phyloP scores from a whole-genome alignment of 1,284 basidiomycete genomes.

The Laetiporus sulphureus region DNA sequence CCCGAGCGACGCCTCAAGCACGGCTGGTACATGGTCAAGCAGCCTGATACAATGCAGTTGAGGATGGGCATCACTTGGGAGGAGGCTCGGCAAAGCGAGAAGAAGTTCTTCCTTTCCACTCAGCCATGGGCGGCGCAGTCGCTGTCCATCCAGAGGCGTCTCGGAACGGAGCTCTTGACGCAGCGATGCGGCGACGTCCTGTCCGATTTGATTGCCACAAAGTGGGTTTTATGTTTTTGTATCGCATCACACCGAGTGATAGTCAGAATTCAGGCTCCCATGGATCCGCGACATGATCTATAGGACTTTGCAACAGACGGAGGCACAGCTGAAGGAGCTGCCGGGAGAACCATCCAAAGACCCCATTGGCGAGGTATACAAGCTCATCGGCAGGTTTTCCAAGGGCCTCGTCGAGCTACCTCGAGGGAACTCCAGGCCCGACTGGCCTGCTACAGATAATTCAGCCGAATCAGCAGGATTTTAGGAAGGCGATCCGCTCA shows the following conservation, averaged over 20 bases:
- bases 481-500: constrained; percentile 37
- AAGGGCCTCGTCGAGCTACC: constrained; percentile 35
- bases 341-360: constrained; percentile 49
- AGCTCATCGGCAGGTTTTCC: constrained; percentile 39
- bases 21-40: constrained; percentile 73
- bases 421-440: constrained; percentile 44
- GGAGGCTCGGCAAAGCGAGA: constrained; percentile 54
- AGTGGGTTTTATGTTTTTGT: no score
- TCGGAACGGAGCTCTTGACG: constrained; percentile 51
- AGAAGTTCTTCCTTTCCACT: constrained; percentile 56
- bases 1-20: constrained; percentile 42
- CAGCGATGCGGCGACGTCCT: constrained; percentile 28
- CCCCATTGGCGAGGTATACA: constrained; percentile 47
- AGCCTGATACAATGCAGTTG: constrained; percentile 53
- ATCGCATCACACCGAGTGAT: no score
- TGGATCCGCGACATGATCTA: constrained; percentile 47
- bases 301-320: constrained; percentile 35
- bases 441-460: constrained; percentile 50
- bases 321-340: constrained; percentile 30
- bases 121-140: constrained; percentile 54
- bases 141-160: constrained; percentile 37
- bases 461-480: constrained; percentile 39
- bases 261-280: constrained; percentile 48
- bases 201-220: constrained; percentile 37
- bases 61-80: constrained; percentile 49